These are phyloP conservation scores for Conticribra guillardii DNA, from an alignment of 108 stramenopile genomes.

Conservation along the genomic window DNA sequence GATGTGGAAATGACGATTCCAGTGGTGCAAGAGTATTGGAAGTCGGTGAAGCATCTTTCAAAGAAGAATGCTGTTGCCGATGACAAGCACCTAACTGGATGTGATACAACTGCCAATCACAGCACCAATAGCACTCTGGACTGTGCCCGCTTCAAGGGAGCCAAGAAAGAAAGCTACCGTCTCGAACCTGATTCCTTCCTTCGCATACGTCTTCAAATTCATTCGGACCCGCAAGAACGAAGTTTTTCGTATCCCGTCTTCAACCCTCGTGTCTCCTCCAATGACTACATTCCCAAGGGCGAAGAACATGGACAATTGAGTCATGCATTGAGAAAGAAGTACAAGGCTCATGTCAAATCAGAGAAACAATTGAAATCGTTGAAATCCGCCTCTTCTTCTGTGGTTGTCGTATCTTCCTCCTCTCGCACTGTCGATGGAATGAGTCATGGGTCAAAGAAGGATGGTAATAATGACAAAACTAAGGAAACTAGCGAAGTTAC, in stretches of 20 bases:
- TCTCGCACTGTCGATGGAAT: background rate
- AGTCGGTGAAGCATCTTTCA: background rate
- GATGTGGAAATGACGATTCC: background rate
- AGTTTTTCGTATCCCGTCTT: background rate
- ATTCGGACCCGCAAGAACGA: background rate
- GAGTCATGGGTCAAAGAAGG: background rate
- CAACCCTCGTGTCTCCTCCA: background rate
- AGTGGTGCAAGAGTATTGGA: background rate
- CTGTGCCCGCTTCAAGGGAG: background rate
- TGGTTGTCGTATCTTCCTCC: no score
- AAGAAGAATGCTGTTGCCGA: background rate
- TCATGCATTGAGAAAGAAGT: background rate
- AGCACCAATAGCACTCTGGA: no score
- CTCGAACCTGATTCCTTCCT: slow-evolving; percentile 7
- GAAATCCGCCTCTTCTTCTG: background rate
- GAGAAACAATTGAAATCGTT: background rate
- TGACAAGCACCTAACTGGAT: no score
- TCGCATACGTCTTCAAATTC: slow-evolving; percentile 1
- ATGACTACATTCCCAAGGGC: background rate
- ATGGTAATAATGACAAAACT: no score
- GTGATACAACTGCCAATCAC: no score
- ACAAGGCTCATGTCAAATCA: background rate
- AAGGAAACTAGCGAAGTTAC: no score
- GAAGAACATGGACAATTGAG: background rate
- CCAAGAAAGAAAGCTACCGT: background rate